Conservation (phyloP, 176 grass and related monocot genomes). For the Cenchrus americanus region DNA sequence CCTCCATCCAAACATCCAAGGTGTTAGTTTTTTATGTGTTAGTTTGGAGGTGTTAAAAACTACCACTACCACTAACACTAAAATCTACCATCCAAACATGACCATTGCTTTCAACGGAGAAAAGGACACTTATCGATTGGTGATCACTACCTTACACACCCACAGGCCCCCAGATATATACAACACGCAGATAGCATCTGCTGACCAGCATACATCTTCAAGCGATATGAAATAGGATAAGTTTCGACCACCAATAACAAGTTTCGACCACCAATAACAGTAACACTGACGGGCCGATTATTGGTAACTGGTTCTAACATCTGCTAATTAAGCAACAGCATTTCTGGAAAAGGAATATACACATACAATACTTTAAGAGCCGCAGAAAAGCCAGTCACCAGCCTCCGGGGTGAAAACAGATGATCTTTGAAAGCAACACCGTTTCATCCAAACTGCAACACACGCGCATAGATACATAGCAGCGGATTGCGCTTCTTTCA, state of each 20-base stretch:
- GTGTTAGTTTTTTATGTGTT: too few species aligned
- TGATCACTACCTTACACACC: not conserved
- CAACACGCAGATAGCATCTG: not conserved
- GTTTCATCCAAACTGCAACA: not conserved
- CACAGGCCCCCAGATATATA: not conserved
- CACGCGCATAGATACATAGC: not conserved
- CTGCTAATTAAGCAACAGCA: slow-evolving; percentile 11
- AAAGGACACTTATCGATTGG: too few species aligned
- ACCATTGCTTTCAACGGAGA: not conserved
- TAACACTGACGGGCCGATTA: slow-evolving; percentile 35
- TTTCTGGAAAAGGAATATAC: slow-evolving; percentile 34
- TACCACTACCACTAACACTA: too few species aligned
- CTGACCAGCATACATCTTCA: not conserved
- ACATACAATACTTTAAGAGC: slow-evolving; percentile 23
- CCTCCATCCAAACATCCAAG: too few species aligned
- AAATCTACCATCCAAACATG: too few species aligned
- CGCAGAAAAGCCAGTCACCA: not conserved
- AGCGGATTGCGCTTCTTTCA: slow-evolving; percentile 40
- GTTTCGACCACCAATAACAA: not conserved
- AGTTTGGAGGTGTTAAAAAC: too few species aligned
- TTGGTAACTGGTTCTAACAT: slow-evolving; percentile 35
- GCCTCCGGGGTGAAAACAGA: not conserved
- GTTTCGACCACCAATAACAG: not conserved
- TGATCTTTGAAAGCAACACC: not conserved
- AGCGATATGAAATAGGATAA: slow-evolving; percentile 12